Evolutionary conservation across 495 filamentous ascomycete species (phyloP).

Genomic region (Lasiosphaeriaceae sp.): DNA sequence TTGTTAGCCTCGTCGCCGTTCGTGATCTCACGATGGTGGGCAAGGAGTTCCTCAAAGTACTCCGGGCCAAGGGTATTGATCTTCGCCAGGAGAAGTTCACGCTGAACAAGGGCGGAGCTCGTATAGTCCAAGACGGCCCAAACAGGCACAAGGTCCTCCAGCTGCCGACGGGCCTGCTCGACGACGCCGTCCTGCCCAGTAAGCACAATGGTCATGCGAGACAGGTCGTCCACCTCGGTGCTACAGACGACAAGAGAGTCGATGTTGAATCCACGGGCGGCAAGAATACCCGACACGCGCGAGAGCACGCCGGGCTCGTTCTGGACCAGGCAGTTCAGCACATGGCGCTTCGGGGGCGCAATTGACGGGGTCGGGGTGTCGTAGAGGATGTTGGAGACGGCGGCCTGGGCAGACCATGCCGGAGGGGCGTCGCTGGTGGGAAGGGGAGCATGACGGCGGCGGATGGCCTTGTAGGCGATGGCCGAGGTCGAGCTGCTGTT

Average conservation of each 20-base stretch:
- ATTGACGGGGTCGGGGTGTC: conserved; percentile 85
- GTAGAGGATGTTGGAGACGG: conserved; percentile 97
- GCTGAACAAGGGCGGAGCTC: conserved; percentile 85
- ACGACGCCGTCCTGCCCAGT: conserved; percentile 95
- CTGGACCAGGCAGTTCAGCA: conserved; percentile 97
- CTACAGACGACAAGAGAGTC: conserved; percentile 96
- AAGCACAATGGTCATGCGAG: conserved; percentile 97
- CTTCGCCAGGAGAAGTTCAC: conserved; percentile 94
- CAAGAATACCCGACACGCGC: conserved; percentile 92
- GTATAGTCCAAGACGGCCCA: conserved; percentile 99
- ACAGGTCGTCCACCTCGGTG: conserved; percentile 95
- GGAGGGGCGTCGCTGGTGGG: conserved; percentile 70
- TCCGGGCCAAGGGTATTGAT: conserved; percentile 92
- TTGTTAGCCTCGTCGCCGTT: conserved; percentile 27
- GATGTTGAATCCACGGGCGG: conserved; percentile 97
- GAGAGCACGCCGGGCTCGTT: conserved; percentile 98
- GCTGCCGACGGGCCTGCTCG: conserved; percentile 91
- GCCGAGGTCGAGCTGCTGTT: conserved; percentile 76
- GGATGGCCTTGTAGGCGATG: conserved; percentile 95
- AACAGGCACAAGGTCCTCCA: conserved; percentile 94
- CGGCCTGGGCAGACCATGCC: conserved; percentile 89
- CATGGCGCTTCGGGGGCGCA: conserved; percentile 84
- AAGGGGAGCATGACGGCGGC: conserved; percentile 79
- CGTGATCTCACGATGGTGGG: conserved; percentile 81
- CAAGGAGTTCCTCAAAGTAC: conserved; percentile 93